These are phyloP conservation scores for Daldinia sp. DNA, from an alignment of 2,329 filamentous ascomycete species.

Conservation along the genomic window DNA sequence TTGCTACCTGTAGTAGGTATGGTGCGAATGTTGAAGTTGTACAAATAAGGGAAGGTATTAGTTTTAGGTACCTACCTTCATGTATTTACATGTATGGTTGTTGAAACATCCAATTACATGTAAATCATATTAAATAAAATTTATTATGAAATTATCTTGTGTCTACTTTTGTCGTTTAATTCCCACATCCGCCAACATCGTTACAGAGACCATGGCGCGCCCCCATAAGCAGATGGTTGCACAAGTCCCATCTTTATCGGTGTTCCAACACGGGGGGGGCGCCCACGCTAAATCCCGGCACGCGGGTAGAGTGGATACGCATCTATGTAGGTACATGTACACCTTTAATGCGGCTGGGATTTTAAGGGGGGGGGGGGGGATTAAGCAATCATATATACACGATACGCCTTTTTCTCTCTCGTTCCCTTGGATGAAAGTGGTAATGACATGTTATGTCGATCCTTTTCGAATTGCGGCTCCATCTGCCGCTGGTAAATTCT, in stretches of 20 bases:
- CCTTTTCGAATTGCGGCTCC: neutral
- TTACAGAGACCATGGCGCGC: too few species aligned
- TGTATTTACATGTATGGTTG: too few species aligned
- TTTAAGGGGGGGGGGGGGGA: neutral
- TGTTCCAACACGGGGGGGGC: neutral
- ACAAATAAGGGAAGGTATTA: neutral
- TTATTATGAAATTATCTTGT: neutral
- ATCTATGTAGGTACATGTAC: neutral
- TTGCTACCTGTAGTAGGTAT: neutral
- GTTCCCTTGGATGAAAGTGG: neutral
- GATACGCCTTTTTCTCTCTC: neutral
- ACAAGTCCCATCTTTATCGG: constrained; percentile 1
- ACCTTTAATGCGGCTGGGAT: neutral
- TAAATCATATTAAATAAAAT: neutral
- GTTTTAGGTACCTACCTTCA: too few species aligned
- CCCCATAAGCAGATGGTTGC: neutral
- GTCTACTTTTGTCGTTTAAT: too few species aligned
- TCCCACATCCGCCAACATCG: too few species aligned
- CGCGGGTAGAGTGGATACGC: neutral
- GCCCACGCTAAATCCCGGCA: neutral
- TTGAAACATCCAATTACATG: neutral
- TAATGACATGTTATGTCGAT: neutral
- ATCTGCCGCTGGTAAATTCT: neutral
- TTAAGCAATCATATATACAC: neutral
- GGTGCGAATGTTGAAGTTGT: neutral